A percentile compares a stretch with the other conserved stretches of the same genome.
These are phyloP conservation scores for Phialophora chinensis DNA, from an alignment of 2,329 filamentous ascomycete genomes.

Conservation along the genomic window DNA sequence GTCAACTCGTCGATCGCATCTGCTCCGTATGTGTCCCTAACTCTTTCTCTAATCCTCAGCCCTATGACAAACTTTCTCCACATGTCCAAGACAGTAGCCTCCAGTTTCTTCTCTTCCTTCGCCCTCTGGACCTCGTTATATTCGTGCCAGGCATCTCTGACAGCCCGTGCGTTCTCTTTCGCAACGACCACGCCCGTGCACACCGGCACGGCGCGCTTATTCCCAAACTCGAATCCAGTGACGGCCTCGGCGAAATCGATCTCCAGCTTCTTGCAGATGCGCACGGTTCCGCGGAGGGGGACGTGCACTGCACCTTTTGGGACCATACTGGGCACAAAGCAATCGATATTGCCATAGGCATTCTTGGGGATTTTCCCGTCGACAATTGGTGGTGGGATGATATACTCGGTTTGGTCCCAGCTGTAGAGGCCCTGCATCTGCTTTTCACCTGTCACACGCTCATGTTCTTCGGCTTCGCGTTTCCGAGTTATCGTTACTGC, in stretches of 20 bases:
- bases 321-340: constrained; percentile 93
- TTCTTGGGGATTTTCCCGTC: constrained; percentile 93
- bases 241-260: constrained; percentile 95
- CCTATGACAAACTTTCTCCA: constrained; percentile 92
- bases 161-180: constrained; percentile 73
- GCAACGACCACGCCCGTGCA: constrained; percentile 90
- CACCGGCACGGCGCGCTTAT: constrained; percentile 90
- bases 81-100: constrained; percentile 71
- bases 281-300: constrained; percentile 75
- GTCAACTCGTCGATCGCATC: constrained; percentile 39
- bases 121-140: constrained; percentile 76
- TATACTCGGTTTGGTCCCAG: constrained; percentile 88
- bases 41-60: constrained; percentile 77
- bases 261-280: constrained; percentile 80
- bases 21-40: constrained; percentile 76
- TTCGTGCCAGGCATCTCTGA: constrained; percentile 79
- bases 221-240: constrained; percentile 94
- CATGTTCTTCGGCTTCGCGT: constrained; percentile 84
- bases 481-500: constrained; percentile 87
- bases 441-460: constrained; percentile 79
- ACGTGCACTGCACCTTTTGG: constrained; percentile 84
- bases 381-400: constrained; percentile 84
- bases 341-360: constrained; percentile 92
- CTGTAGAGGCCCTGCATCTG: constrained; percentile 86
- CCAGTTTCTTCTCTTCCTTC: constrained; percentile 83